A percentile compares a stretch with the other conserved stretches of the same genome.
Evolutionary conservation across 2,329 filamentous ascomycete species (phyloP).

Genomic region (Coleophoma crateriformis): DNA sequence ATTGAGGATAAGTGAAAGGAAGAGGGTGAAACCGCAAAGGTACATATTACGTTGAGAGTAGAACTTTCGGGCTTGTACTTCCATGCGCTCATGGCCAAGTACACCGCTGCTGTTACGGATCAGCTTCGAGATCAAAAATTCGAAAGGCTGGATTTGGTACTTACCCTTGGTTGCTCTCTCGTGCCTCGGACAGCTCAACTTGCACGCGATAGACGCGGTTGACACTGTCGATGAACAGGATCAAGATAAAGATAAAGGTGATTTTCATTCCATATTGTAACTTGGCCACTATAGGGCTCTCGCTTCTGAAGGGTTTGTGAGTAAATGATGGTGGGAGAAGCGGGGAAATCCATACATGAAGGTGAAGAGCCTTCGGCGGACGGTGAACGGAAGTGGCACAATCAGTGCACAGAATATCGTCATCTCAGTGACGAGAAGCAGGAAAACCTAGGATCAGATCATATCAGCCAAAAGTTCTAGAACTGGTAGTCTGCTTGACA

Average conservation of each 20-base stretch:
- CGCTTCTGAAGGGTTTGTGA: conserved; percentile 18
- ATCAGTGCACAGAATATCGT: conserved; percentile 72
- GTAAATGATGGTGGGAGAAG: conserved; percentile 1
- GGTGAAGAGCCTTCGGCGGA: conserved; percentile 28
- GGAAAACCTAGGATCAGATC: conserved; percentile 60
- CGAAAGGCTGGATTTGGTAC: conserved; percentile 1
- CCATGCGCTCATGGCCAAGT: conserved; percentile 90
- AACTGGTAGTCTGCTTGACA: not conserved
- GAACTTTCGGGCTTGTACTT: conserved; percentile 99
- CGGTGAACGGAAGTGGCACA: conserved; percentile 80
- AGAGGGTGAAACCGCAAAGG: conserved; percentile 97
- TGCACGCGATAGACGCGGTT: conserved; percentile 95
- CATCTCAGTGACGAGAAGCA: conserved; percentile 81
- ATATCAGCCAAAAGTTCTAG: conserved; percentile 8
- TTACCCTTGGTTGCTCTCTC: conserved; percentile 48
- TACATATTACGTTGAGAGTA: conserved; percentile 99
- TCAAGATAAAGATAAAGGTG: conserved; percentile 97
- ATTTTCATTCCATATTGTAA: conserved; percentile 98
- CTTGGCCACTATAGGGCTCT: conserved; percentile 65
- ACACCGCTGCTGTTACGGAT: conserved; percentile 51
- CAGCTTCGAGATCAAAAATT: conserved; percentile 15
- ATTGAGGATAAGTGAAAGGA: conserved; percentile 97
- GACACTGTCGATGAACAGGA: conserved; percentile 96
- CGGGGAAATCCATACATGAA: conserved; percentile 79
- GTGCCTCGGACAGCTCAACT: conserved; percentile 70